Base-by-base conservation (phyloP, 352 stramenopile genomes). In the Halophytophthora polymorphica region DNA sequence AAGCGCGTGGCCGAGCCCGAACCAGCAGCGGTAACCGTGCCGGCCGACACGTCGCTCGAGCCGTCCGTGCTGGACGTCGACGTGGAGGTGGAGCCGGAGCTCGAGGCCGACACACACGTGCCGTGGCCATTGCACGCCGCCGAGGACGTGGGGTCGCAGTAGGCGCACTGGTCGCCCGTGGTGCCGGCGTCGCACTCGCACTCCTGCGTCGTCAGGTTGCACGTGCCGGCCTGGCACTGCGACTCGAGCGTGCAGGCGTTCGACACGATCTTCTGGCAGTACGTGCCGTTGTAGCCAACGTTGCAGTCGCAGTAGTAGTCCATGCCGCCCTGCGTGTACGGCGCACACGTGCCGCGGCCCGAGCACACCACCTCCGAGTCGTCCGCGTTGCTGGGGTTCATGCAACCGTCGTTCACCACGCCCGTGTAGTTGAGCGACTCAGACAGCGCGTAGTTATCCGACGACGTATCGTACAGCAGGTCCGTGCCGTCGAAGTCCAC, bases 281-380 rank as follows among this genome's bases (percentile, higher is more conserved):
- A 91, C 11, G 68, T 86, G 51, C 81, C 81, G 50, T 71, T 81
- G 74, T 88, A 91, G 23, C 81, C 81, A 12, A 89, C 66, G 62
- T 89, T 88, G 59, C 77, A 91, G 35, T 61, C 48, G 57, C 81
- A 91, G 43, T 56, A 35, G 65, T 88, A 91, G 29, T 80, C 47
- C 66, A 87, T 78, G 6, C 63, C 64, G 22, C 58, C 58, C 1
- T 58, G 61, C 23, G 57, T 59, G 8, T 58, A 65, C 2, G 81
- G 81, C 2, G 59, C 33, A 53, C 81, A 91, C 46, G 81, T 91
- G 34, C 81, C 81, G 41, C 74, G 77, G 39, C 74, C 72, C n/a
- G 77, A 88, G 64, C 81, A 91, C 44, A 89, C 76, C n/a, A 89
- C 72, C 25, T 77, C 66, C 48, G 77, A 78, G 48, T 73, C 61